A percentile compares a stretch with the other conserved stretches of the same genome.
Conservation (phyloP, 768 basidiomycete genomes). For the Boletus rubroflammeus region DNA sequence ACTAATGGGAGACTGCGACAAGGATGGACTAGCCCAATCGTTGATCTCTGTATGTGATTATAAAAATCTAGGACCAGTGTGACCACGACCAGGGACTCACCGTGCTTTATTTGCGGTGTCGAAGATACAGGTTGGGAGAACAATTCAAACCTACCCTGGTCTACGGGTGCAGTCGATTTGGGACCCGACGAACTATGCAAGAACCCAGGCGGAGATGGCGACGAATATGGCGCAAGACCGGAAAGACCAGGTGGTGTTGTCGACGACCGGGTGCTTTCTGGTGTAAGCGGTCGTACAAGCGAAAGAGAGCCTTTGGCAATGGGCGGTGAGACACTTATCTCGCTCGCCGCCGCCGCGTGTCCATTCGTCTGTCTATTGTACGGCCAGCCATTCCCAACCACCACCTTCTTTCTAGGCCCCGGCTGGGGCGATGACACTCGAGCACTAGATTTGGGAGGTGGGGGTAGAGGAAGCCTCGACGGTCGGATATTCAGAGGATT, state of each 20-base stretch:
- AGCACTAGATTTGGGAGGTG: conserved; percentile 2
- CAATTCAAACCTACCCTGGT: conserved; percentile 18
- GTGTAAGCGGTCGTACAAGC: conserved; percentile 21
- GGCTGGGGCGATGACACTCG: conserved; percentile 13
- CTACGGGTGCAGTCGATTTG: conserved; percentile 14
- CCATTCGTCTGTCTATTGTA: conserved; percentile 29
- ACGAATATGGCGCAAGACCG: conserved; percentile 29
- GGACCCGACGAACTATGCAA: conserved; percentile 30
- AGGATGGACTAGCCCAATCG: conserved; percentile 23
- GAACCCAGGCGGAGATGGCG: conserved; percentile 35
- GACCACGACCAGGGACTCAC: conserved; percentile 16
- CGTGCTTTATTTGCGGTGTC: conserved; percentile 29
- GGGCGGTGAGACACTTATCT: conserved; percentile 17
- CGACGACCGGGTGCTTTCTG: conserved; percentile 33
- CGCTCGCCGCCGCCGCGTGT: conserved; percentile 7
- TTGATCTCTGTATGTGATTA: conserved; percentile 14
- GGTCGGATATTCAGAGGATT: conserved; percentile 58
- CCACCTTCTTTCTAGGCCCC: conserved; percentile 22
- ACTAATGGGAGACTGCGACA: conserved; percentile 16
- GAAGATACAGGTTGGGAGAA: conserved; percentile 16
- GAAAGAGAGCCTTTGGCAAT: conserved; percentile 10
- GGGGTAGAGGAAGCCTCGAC: conserved; percentile 29
- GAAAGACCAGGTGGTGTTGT: conserved; percentile 33
- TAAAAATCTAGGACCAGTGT: not conserved
- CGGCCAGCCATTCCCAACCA: conserved; percentile 53